Conservation (phyloP, 1,284 basidiomycete genomes). For the Tilletia setariae region DNA sequence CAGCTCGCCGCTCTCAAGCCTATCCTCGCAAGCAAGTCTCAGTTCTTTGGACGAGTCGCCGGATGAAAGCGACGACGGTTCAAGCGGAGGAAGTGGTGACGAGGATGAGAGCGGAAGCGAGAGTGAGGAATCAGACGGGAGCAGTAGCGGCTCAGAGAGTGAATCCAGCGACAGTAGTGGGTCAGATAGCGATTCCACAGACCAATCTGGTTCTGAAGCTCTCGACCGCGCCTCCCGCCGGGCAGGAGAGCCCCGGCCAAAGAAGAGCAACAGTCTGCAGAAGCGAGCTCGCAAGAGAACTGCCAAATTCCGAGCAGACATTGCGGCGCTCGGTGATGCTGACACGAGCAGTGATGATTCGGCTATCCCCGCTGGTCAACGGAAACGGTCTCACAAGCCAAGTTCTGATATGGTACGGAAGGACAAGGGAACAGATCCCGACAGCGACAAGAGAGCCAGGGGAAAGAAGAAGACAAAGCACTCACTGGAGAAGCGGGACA, state of each 20-base stretch:
- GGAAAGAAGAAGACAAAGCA: conserved; percentile 3
- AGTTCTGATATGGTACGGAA: not conserved
- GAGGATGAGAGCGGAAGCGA: not conserved
- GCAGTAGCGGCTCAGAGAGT: not conserved
- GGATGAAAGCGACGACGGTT: not conserved
- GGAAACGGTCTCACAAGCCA: not conserved
- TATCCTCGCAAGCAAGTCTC: conserved; percentile 5
- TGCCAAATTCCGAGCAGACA: conserved; percentile 13
- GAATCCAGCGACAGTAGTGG: not conserved
- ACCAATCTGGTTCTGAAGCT: not conserved
- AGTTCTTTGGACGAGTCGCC: not conserved
- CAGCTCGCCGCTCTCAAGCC: conserved; percentile 10
- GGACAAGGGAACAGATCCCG: not conserved
- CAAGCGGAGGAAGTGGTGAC: not conserved
- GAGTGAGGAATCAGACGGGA: not conserved
- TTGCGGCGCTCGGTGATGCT: conserved; percentile 6
- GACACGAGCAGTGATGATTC: conserved; percentile 8
- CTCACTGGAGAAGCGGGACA: not conserved
- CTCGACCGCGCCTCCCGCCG: not conserved
- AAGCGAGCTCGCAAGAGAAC: not conserved
- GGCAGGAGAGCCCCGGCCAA: not conserved
- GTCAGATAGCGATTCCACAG: not conserved
- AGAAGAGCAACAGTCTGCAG: not conserved
- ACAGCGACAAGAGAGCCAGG: not conserved
- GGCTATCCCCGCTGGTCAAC: not conserved